Evolutionary conservation across 768 basidiomycete species (phyloP), one percentile per base, ranked within the genome.

Genomic region (Kwoniella heveanensis): DNA sequence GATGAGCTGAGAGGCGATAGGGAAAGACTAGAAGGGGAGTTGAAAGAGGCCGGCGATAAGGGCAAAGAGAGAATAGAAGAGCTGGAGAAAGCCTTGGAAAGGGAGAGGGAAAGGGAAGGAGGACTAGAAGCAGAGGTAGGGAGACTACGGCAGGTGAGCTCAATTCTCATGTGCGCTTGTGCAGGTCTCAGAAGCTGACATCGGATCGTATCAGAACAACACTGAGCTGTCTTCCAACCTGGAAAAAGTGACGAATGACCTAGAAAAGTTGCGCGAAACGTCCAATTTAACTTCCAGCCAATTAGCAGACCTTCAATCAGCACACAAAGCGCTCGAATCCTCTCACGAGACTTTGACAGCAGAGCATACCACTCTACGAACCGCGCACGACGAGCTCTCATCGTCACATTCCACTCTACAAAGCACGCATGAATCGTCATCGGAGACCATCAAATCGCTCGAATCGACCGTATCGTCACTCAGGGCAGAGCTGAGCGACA

Each of bases 101-200:
- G 61, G 26, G 56, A 61, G 36, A 60, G 65, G 30, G 64, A 64
- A 37, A 64, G 70, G 44, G 67, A 68, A 54, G 63, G 67, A 15
- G 68, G 65, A n/a, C 54, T 78, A 24, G 77, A 78, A 56, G 66
- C 65, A 24, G 77, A 78, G 60, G 47, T 78, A 1, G 70, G 62
- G 17, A 64, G 70, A 48, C 50, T 78, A 55, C 58, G 74, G 49
- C 71, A 74, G 69, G 76, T 77, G 57, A 68, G 75, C 25, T n/a
- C 3, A 1, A 17, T 17, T 29, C 49, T n/a, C 36, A 26, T 17
- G 19, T 26, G 50, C 19, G 21, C 27, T n/a, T n/a, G n/a, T n/a
- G n/a, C n/a, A n/a, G n/a, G n/a, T n/a, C n/a, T n/a, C n/a, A n/a
- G n/a, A n/a, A n/a, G n/a, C n/a, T n/a, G n/a, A n/a, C n/a, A n/a